These are phyloP conservation scores for Millerozyma miso DNA, from an alignment of 805 yeast genomes.

Conservation along the genomic window DNA sequence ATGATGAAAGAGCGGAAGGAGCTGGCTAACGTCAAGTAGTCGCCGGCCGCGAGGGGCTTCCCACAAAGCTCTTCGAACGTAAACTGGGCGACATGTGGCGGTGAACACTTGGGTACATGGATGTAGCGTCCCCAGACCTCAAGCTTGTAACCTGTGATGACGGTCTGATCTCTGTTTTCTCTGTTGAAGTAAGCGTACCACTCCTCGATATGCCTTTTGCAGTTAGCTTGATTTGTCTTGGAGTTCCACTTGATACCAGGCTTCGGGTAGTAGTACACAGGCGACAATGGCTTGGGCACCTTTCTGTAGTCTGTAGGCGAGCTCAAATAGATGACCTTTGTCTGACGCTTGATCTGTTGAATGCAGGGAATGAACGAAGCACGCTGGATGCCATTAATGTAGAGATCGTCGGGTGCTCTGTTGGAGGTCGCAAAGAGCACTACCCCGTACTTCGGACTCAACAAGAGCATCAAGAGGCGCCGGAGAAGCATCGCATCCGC, in stretches of 20 bases:
- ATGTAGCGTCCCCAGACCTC: conserved; percentile 88
- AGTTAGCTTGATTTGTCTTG: conserved; percentile 45
- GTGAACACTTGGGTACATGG: conserved; percentile 68
- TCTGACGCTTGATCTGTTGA: conserved; percentile 64
- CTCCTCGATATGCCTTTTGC: conserved; percentile 56
- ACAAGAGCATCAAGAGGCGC: conserved; percentile 60
- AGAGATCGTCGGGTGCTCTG: conserved; percentile 90
- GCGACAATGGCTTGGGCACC: conserved; percentile 75
- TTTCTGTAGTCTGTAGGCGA: conserved; percentile 94
- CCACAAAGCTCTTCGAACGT: conserved; percentile 87
- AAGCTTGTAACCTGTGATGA: conserved; percentile 23
- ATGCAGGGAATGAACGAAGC: conserved; percentile 91
- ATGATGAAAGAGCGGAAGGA: conserved; percentile 75
- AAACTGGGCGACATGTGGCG: conserved; percentile 84
- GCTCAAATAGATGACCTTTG: conserved; percentile 74
- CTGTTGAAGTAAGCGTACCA: conserved; percentile 84
- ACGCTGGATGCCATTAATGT: conserved; percentile 91
- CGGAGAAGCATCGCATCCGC: conserved; percentile 97
- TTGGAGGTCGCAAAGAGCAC: conserved; percentile 91
- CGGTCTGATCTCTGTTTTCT: conserved; percentile 34
- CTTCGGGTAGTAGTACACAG: conserved; percentile 72
- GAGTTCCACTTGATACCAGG: conserved; percentile 56
- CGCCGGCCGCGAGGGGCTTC: conserved; percentile 86
- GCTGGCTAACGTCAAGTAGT: conserved; percentile 78
- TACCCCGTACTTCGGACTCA: conserved; percentile 75